A percentile compares a stretch with the other conserved stretches of the same genome.
Evolutionary conservation across 768 basidiomycete species (phyloP).

Genomic region (Agaricus sinodeliciosus): DNA sequence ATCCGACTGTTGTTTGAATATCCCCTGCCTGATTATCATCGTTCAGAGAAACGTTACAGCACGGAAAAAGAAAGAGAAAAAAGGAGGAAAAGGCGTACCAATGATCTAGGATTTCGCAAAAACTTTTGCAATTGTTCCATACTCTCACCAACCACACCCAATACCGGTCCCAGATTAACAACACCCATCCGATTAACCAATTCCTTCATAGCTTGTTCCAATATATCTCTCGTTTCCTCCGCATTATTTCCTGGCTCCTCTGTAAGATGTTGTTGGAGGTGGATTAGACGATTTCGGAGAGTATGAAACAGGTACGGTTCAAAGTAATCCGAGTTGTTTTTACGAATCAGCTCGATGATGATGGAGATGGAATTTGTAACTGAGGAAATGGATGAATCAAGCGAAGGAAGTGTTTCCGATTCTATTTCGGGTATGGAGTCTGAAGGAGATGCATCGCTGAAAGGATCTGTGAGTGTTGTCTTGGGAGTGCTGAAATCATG

Average conservation of each 20-base stretch:
- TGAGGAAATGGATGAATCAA: conserved; percentile 63
- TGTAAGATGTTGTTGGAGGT: conserved; percentile 68
- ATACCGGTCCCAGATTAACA: conserved; percentile 80
- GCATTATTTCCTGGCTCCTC: conserved; percentile 20
- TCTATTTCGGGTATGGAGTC: conserved; percentile 13
- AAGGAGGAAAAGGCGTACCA: conserved; percentile 44
- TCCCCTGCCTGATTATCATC: conserved; percentile 47
- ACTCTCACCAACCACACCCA: conserved; percentile 65
- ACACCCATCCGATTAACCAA: conserved; percentile 84
- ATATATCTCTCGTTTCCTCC: conserved; percentile 56
- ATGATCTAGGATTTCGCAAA: conserved; percentile 65
- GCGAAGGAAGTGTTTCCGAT: conserved; percentile 26
- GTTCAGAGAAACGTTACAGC: not conserved
- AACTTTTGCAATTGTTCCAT: conserved; percentile 66
- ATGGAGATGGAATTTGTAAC: conserved; percentile 83
- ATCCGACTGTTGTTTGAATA: conserved; percentile 68
- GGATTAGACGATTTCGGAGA: conserved; percentile 83
- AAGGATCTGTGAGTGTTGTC: not conserved
- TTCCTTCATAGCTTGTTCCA: conserved; percentile 70
- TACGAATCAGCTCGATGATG: conserved; percentile 89
- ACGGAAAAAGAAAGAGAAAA: not conserved
- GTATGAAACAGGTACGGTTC: conserved; percentile 97
- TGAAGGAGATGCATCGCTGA: not conserved
- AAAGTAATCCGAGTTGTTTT: conserved; percentile 98
- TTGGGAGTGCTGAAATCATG: conserved; percentile 42